These are phyloP conservation scores for Leishmania guyanensis DNA, from an alignment of 208 protist genomes.

Conservation along the genomic window DNA sequence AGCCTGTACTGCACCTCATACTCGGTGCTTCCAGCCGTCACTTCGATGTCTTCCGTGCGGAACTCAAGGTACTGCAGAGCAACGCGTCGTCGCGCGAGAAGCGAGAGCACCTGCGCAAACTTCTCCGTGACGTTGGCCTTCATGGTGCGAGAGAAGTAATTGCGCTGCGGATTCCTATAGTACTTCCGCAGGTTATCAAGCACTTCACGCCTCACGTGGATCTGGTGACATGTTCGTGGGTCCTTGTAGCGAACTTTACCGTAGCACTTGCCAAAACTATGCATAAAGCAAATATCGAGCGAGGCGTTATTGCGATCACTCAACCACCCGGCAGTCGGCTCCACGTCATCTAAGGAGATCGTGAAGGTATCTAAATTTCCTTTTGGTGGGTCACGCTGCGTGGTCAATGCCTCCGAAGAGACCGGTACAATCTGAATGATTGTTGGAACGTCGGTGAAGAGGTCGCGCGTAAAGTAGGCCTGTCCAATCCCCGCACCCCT, in stretches of 20 bases:
- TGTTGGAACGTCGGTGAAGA: slow-evolving; percentile 55
- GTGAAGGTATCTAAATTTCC: slow-evolving; percentile 17
- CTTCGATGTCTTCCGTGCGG: slow-evolving; percentile 49
- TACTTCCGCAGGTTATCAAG: slow-evolving; percentile 43
- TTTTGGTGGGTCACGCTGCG: slow-evolving; percentile 19
- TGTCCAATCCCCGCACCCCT: slow-evolving; percentile 26
- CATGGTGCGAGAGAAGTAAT: slow-evolving; percentile 63
- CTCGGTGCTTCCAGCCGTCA: slow-evolving; percentile 44
- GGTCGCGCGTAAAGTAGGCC: slow-evolving; percentile 49
- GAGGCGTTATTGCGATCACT: slow-evolving; percentile 53
- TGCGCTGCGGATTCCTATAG: slow-evolving; percentile 46
- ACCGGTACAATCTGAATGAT: slow-evolving; percentile 41
- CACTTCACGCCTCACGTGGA: slow-evolving; percentile 46
- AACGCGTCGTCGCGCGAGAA: slow-evolving; percentile 43
- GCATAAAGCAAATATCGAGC: slow-evolving; percentile 70
- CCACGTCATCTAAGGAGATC: slow-evolving; percentile 46
- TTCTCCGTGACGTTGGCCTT: slow-evolving; percentile 57
- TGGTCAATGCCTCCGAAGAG: slow-evolving; percentile 11
- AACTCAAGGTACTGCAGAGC: slow-evolving; percentile 60
- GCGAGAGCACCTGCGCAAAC: slow-evolving; percentile 48
- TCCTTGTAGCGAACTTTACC: slow-evolving; percentile 52
- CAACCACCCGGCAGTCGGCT: slow-evolving; percentile 59
- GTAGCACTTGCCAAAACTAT: slow-evolving; percentile 66
- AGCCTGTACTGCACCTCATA: slow-evolving; percentile 59
- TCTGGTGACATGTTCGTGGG: slow-evolving; percentile 56